phyloP scores from a whole-genome alignment of 352 stramenopile species.

The Phytophthora syringae region DNA sequence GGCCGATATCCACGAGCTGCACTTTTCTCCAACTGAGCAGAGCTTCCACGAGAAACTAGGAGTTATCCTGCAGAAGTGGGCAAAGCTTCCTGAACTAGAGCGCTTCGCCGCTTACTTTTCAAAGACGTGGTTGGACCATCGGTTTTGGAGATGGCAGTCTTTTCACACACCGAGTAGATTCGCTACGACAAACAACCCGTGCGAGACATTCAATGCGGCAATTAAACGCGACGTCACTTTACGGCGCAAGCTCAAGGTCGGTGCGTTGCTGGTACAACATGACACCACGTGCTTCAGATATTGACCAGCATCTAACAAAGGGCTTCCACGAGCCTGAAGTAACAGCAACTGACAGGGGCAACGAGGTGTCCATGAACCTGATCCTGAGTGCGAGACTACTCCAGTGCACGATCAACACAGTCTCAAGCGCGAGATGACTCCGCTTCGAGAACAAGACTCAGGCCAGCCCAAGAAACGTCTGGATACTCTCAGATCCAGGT shows the following conservation, averaged over 20 bases:
- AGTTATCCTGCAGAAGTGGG: not conserved
- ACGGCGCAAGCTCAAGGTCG: not conserved
- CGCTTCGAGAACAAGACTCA: too few relatives aligned
- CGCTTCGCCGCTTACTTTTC: not conserved
- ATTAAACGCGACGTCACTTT: not conserved
- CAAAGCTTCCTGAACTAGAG: not conserved
- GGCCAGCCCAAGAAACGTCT: too few relatives aligned
- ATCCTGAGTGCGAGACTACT: too few relatives aligned
- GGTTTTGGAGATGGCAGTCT: not conserved
- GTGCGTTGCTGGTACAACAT: not conserved
- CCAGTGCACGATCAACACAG: too few relatives aligned
- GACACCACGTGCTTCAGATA: too few relatives aligned
- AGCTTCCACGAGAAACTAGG: not conserved
- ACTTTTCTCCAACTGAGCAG: not conserved
- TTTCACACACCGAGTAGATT: not conserved
- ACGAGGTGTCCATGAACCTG: too few relatives aligned
- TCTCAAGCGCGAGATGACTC: too few relatives aligned
- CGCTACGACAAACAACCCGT: not conserved
- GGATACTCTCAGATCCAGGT: too few relatives aligned
- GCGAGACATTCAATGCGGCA: not conserved
- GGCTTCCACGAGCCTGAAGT: too few relatives aligned
- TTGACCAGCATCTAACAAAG: too few relatives aligned
- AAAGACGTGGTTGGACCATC: not conserved
- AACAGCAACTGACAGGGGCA: too few relatives aligned
- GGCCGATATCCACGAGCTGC: not conserved